Percentiles rank a stretch among this genome's conserved stretches.
These are phyloP conservation scores for Heimioporus retisporus DNA, from an alignment of 1,284 basidiomycete species.

Conservation along the genomic window DNA sequence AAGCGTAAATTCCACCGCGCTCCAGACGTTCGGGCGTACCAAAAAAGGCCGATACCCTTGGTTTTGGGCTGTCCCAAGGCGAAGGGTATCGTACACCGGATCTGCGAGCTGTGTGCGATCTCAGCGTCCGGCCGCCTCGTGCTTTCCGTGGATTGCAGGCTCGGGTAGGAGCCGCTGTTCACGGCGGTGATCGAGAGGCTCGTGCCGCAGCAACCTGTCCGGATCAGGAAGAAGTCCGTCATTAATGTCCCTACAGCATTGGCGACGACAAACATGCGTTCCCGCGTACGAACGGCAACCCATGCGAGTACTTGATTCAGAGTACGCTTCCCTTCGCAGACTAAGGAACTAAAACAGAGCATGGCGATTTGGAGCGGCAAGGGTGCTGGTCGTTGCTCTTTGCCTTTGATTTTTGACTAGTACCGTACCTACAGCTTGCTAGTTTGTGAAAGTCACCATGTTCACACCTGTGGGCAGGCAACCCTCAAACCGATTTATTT, in stretches of 20 bases:
- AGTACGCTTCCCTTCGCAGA: slow-evolving; percentile 75
- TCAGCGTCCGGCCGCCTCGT: slow-evolving; percentile 77
- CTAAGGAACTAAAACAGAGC: slow-evolving; percentile 68
- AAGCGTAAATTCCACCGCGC: slow-evolving; percentile 84
- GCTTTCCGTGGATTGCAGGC: slow-evolving; percentile 84
- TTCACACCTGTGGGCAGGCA: too few species aligned
- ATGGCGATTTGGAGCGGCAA: slow-evolving; percentile 82
- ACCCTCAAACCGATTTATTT: too few species aligned
- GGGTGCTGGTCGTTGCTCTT: slow-evolving; percentile 46
- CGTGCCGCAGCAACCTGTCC: slow-evolving; percentile 71
- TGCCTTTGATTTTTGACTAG: too few species aligned
- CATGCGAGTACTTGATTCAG: slow-evolving; percentile 87
- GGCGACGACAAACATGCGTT: slow-evolving; percentile 85
- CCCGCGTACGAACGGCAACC: slow-evolving; percentile 83
- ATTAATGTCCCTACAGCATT: slow-evolving; percentile 81
- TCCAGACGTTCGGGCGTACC: slow-evolving; percentile 85
- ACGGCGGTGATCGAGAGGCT: slow-evolving; percentile 80
- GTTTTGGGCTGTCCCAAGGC: slow-evolving; percentile 80
- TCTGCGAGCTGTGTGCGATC: slow-evolving; percentile 85
- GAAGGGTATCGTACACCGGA: slow-evolving; percentile 85
- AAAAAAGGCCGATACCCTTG: slow-evolving; percentile 85
- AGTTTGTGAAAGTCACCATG: too few species aligned
- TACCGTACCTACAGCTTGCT: too few species aligned
- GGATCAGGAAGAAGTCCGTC: slow-evolving; percentile 70
- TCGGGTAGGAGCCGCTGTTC: slow-evolving; percentile 85